Percentiles rank a stretch among this genome's conserved stretches.
Conservation (phyloP, 2,329 filamentous ascomycete genomes). For the Tolypocladium capitatum region DNA sequence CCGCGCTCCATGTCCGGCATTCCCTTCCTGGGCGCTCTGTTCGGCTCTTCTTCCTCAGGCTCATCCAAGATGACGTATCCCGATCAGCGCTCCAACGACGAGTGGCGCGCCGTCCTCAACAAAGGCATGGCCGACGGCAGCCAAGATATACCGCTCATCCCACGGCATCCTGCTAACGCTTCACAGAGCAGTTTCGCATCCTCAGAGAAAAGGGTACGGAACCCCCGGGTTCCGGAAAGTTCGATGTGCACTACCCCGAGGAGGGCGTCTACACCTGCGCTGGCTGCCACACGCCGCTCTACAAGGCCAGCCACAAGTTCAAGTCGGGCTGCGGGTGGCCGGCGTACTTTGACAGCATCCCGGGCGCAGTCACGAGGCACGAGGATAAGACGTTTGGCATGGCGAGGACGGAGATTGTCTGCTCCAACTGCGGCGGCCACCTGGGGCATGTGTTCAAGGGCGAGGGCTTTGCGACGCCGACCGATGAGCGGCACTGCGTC, state of each 20-base stretch:
- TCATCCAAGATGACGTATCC: constrained; percentile 58
- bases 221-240: constrained; percentile 63
- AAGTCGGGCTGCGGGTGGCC: constrained; percentile 95
- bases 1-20: constrained; percentile 58
- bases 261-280: constrained; percentile 77
- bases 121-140: no score
- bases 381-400: constrained; percentile 69
- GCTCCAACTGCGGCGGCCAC: constrained; percentile 86
- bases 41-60: constrained; percentile 46
- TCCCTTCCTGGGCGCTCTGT: constrained; percentile 66
- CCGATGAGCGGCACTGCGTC: constrained; percentile 93
- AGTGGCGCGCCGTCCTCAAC: constrained; percentile 80
- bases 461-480: constrained; percentile 71
- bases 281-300: constrained; percentile 75
- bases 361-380: constrained; percentile 75
- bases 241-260: constrained; percentile 70
- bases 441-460: constrained; percentile 93
- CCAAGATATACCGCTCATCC: no score
- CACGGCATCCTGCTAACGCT: constrained; percentile 3
- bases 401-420: constrained; percentile 83
- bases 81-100: constrained; percentile 64
- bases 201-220: constrained; percentile 90
- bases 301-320: constrained; percentile 91
- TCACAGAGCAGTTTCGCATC: constrained; percentile 82
- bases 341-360: constrained; percentile 91